Evolutionary conservation across 345 rosid genomes (phyloP), one percentile per base, ranked within the genome.

Genomic region (Gossypium stocksii): DNA sequence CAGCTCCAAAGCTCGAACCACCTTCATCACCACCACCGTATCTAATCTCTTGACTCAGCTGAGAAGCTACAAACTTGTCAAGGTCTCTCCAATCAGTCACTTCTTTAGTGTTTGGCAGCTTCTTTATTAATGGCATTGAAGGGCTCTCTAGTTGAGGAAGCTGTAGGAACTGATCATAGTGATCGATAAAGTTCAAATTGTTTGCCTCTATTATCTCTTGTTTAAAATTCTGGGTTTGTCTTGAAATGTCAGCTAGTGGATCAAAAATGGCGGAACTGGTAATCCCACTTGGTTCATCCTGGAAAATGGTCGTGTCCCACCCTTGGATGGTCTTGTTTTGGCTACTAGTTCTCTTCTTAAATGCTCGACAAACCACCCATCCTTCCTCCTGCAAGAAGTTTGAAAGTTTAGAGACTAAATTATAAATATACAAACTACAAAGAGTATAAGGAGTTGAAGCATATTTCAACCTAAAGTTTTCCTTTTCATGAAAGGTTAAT

Each of bases 361-460:
- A 94, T 54, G 98, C 98, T 22, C 98, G 86, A 75, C 98, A 94
- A 71, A 94, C 96, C 14, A 92, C 98, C 98, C 98, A 94, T 64
- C 98, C 98, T 85, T 94, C 98, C 85, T 94, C 98, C 98, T 94
- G 88, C 54, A 81, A 45, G 8, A 57, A 25, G 22, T 14, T 49
- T 12, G 15, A 34, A 7, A 56, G 60, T 20, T 56, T 34, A 34
- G 7, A 5, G 41, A 5, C 41, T 34, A 34, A 34, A 34, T 34
- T 4, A 5, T 4, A 34, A 34, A 34, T 34, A 34, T 1, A 34
- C 41, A 34, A 34, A 34, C 5, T 1, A 34, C 41, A 34, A 34
- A 34, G 41, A 34, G 41, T 5, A 34, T 34, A 34, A 34, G 41
- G 41, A 34, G 7, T 34, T 34, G 7, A 34, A 5, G 41, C 41